Percentiles rank a stretch among this genome's conserved stretches.
These are phyloP conservation scores for Fomes fomentarius DNA, from an alignment of 1,284 basidiomycete species.

Conservation along the genomic window DNA sequence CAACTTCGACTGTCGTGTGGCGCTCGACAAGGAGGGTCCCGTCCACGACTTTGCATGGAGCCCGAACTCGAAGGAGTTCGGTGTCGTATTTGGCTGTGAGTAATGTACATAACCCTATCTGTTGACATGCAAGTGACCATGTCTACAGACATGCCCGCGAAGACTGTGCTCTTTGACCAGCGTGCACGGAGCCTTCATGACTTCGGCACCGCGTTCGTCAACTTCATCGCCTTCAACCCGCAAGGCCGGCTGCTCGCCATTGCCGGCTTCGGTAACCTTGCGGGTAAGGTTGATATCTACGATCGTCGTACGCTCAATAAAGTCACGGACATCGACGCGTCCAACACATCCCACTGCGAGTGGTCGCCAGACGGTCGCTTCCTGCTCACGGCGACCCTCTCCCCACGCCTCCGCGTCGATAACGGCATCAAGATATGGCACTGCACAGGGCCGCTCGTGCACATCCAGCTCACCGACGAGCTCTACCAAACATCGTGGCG, in stretches of 20 bases:
- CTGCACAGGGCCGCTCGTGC: conserved; percentile 84
- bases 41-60: conserved; percentile 98
- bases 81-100: conserved; percentile 94
- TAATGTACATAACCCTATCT: conserved; percentile 19
- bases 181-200: conserved; percentile 89
- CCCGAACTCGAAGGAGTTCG: conserved; percentile 97
- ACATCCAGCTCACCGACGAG: conserved; percentile 79
- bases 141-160: conserved; percentile 88
- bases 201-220: conserved; percentile 88
- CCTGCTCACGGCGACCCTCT: conserved; percentile 92
- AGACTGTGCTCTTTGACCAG: conserved; percentile 89
- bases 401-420: conserved; percentile 93
- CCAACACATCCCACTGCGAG: conserved; percentile 92
- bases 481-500: conserved; percentile 91
- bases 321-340: conserved; percentile 86
- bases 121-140: neutral
- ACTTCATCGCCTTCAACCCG: conserved; percentile 95
- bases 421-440: conserved; percentile 98
- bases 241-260: conserved; percentile 89
- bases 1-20: conserved; percentile 91
- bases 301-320: conserved; percentile 88
- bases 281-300: conserved; percentile 91
- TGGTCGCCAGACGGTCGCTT: conserved; percentile 96
- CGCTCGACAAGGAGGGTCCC: conserved; percentile 95
- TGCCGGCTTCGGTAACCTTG: conserved; percentile 96